Percentiles rank a stretch among this genome's conserved stretches.
phyloP scores from a whole-genome alignment of 1,284 basidiomycete genomes.

The Omphalotus olearius region DNA sequence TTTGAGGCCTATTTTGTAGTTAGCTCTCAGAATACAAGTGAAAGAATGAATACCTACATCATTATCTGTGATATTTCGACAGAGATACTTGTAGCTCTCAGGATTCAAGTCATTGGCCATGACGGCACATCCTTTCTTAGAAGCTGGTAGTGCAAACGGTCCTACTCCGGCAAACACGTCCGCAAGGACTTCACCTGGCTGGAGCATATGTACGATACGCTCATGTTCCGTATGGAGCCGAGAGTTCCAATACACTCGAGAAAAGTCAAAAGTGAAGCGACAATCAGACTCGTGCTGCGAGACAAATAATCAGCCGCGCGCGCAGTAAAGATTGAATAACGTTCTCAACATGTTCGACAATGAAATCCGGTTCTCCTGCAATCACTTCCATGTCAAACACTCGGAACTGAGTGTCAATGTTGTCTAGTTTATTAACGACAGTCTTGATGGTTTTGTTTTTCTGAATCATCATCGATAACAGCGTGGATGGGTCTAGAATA shows the following conservation, averaged over 20 bases:
- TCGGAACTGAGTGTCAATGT: slow-evolving; percentile 84
- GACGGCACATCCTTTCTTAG: slow-evolving; percentile 84
- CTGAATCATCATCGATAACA: slow-evolving; percentile 34
- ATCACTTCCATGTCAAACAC: slow-evolving; percentile 98
- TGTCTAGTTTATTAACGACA: slow-evolving; percentile 94
- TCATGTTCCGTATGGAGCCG: slow-evolving; percentile 90
- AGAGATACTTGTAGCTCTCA: slow-evolving; percentile 74
- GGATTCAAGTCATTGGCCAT: slow-evolving; percentile 96
- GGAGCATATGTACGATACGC: slow-evolving; percentile 71
- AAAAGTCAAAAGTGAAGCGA: slow-evolving; percentile 91
- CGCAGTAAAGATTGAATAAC: slow-evolving; percentile 2
- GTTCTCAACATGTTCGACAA: slow-evolving; percentile 77
- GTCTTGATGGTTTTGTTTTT: slow-evolving; percentile 83
- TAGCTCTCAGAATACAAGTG: slow-evolving; percentile 2
- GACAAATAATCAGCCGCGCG: slow-evolving; percentile 5
- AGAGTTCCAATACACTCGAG: slow-evolving; percentile 97
- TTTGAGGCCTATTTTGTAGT: slow-evolving; percentile 54
- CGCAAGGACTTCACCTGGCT: slow-evolving; percentile 72
- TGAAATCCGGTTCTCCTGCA: slow-evolving; percentile 83
- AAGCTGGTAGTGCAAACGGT: slow-evolving; percentile 93
- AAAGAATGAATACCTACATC: slow-evolving; percentile 42
- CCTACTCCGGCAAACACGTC: slow-evolving; percentile 99
- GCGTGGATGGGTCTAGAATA: neutral
- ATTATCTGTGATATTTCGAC: slow-evolving; percentile 73
- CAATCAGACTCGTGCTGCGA: slow-evolving; percentile 79